Conservation (phyloP, 345 rosid genomes). For the Noccaea caerulescens region DNA sequence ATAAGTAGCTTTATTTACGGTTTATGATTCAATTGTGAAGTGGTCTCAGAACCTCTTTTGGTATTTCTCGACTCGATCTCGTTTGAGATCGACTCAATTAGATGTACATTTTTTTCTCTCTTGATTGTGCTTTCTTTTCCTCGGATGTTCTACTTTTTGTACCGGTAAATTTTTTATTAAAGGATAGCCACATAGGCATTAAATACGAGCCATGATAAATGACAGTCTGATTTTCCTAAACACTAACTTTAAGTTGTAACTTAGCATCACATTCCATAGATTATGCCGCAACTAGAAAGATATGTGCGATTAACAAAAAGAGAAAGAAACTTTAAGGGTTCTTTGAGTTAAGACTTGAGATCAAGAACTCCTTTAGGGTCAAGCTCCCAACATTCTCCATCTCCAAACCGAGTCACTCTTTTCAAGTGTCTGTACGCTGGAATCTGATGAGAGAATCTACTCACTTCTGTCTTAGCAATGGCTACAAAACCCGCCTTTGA, state of each 20-base stretch:
- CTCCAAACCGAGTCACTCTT: conserved; percentile 28
- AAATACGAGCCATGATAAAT: too few species aligned
- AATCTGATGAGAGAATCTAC: conserved; percentile 65
- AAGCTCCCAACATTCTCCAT: conserved; percentile 49
- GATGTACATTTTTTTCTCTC: too few species aligned
- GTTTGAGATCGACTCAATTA: too few species aligned
- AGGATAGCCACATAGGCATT: too few species aligned
- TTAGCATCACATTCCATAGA: background rate
- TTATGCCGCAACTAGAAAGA: background rate
- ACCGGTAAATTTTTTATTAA: too few species aligned
- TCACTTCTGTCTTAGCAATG: conserved; percentile 42
- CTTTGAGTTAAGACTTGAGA: conserved; percentile 20
- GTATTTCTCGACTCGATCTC: background rate
- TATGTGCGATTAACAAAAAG: conserved; percentile 1
- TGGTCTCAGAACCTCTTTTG: background rate
- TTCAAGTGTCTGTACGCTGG: conserved; percentile 45
- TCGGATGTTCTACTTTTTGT: too few species aligned
- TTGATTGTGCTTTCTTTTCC: too few species aligned
- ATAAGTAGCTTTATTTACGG: background rate
- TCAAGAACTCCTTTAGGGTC: conserved; percentile 50
- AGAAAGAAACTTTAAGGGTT: background rate
- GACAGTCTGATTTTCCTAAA: background rate
- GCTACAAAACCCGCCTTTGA: conserved; percentile 38
- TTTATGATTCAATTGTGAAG: background rate
- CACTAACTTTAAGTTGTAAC: background rate